Base-by-base conservation (phyloP, 2,329 filamentous ascomycete species). In the Sporothrix luriei region DNA sequence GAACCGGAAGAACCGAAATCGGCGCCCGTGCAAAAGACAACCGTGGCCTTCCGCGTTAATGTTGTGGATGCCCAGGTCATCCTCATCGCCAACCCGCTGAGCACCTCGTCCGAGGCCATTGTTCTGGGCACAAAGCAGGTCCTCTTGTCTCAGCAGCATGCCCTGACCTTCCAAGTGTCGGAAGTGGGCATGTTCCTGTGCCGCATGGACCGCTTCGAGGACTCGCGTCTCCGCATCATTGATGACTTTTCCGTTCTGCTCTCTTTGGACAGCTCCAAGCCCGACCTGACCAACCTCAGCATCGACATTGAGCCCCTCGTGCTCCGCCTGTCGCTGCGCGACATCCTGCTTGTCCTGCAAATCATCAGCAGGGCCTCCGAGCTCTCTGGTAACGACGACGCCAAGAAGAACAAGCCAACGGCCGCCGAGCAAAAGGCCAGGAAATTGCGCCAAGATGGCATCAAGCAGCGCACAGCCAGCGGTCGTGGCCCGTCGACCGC, bases 111-210 rank as follows among this genome's bases (percentile, higher is more conserved):
- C 0, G 96, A 99, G 78, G 95, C 95, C 2, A 96, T 99, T 74
- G 96, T 99, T 0, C 84, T 99, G 29, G 92, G 93, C 64, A 97
- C 94, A 2, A 97, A 97, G 77, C 94, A 99, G 78, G 88, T 98
- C 14, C 84, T 98, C 1, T 85, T 98, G 13, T 97, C 94, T 1
- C 91, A 97, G 75, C 96, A 99, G 78, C 93, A 98, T 81, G 92
- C 94, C 10, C 86, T 96, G 74, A 97, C 95, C 0, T 86, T 99
- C 76, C 94, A 99, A 77, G 88, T 99, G 2, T 94, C 93, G 9
- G 90, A 98, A 76, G 87, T 98, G 68, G 95, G 95, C 74, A 99
- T 99, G 95, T 99, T 97, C 78, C 80, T 99, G 43, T 99, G 96
- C 77, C 91, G 95, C 14, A 99, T 99, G 95, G 96, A 99, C 79